These are phyloP conservation scores for Kwoniella botswanensis DNA, from an alignment of 768 basidiomycete species.

Conservation along the genomic window DNA sequence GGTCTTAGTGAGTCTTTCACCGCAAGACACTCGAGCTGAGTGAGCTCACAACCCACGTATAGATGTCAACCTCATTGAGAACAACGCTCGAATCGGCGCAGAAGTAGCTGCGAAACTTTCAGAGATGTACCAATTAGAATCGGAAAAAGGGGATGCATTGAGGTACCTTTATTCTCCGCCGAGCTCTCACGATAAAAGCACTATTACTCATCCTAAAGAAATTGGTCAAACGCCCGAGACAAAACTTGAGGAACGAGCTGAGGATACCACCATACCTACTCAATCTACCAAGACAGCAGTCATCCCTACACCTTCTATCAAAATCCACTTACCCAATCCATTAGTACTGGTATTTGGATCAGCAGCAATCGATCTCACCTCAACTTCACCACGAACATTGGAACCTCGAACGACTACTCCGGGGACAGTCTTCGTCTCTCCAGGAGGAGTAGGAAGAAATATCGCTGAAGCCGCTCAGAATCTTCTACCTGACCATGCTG, in stretches of 20 bases:
- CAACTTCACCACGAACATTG: conserved; percentile 54
- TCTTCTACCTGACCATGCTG: conserved; percentile 59
- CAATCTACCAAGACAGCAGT: background rate
- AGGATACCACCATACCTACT: background rate
- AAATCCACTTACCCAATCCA: conserved; percentile 29
- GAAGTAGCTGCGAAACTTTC: conserved; percentile 62
- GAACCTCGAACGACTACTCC: conserved; percentile 76
- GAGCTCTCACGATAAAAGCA: background rate
- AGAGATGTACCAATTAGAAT: conserved; percentile 68
- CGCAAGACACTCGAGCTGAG: background rate
- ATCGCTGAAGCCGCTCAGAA: conserved; percentile 88
- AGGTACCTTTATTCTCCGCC: conserved; percentile 15
- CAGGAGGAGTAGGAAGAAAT: conserved; percentile 94
- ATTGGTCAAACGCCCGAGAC: too few species aligned
- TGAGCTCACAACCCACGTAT: background rate
- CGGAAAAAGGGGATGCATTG: conserved; percentile 46
- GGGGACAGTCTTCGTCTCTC: conserved; percentile 71
- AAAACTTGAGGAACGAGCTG: too few species aligned
- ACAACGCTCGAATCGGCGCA: conserved; percentile 79
- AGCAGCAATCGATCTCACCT: conserved; percentile 85
- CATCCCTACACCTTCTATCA: conserved; percentile 1
- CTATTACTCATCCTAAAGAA: background rate
- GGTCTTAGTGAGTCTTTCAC: conserved; percentile 66
- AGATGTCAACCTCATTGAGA: conserved; percentile 88
- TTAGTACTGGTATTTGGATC: conserved; percentile 76